phyloP scores from a whole-genome alignment of 257 asterid species.

The Henckelia pumila region DNA sequence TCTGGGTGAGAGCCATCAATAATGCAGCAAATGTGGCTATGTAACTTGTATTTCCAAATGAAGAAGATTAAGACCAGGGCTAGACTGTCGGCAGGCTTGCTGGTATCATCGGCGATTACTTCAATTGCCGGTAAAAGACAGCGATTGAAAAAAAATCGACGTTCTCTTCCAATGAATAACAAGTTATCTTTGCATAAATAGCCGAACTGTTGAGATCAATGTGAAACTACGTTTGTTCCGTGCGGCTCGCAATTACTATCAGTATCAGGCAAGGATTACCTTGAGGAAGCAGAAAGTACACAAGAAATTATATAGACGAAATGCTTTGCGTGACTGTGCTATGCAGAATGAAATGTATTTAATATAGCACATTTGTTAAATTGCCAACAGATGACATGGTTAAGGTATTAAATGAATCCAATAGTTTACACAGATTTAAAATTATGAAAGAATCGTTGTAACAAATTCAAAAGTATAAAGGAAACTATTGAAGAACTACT shows the following conservation, averaged over 20 bases:
- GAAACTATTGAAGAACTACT: neutral
- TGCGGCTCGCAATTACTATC: neutral
- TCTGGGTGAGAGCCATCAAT: constrained; percentile 20
- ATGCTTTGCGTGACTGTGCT: neutral
- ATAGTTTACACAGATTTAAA: neutral
- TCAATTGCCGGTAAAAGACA: neutral
- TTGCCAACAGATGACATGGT: neutral
- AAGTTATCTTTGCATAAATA: neutral
- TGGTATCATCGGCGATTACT: neutral
- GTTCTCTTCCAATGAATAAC: neutral
- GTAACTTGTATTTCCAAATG: neutral
- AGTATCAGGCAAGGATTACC: neutral
- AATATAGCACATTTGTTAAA: neutral
- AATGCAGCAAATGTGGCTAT: constrained; percentile 12
- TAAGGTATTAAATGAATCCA: neutral
- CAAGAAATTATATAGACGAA: neutral
- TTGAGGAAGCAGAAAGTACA: neutral
- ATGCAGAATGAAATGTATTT: neutral
- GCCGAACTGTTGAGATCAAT: neutral
- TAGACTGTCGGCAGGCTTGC: constrained; percentile 14
- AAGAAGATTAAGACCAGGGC: neutral
- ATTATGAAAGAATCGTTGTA: neutral
- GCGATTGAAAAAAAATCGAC: neutral
- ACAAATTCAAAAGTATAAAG: neutral
- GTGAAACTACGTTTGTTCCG: neutral